These are phyloP conservation scores for Helicocarpus griseus DNA, from an alignment of 2,329 filamentous ascomycete genomes.

Conservation along the genomic window DNA sequence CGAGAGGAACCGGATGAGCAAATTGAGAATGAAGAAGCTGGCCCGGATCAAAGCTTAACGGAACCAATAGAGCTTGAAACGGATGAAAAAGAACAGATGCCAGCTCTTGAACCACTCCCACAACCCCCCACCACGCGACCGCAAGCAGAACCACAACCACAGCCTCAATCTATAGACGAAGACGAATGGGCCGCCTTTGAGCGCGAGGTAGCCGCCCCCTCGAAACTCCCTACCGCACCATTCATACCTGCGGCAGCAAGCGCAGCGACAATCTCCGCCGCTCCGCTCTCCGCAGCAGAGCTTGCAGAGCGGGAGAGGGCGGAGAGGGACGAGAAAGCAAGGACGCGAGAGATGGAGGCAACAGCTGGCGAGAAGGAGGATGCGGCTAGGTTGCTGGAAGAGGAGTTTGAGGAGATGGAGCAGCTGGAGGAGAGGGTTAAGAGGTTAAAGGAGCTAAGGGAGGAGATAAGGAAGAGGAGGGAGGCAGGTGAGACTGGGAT, in stretches of 20 bases:
- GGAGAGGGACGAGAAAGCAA: constrained; percentile 35
- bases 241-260: constrained; percentile 19
- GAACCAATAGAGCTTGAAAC: constrained; percentile 9
- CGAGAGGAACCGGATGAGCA: constrained; percentile 11
- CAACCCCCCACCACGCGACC: not conserved
- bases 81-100: not conserved
- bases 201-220: constrained; percentile 57
- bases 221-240: constrained; percentile 24
- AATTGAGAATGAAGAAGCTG: not conserved
- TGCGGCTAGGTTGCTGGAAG: constrained; percentile 60
- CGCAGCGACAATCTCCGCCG: constrained; percentile 57
- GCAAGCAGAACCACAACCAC: not conserved
- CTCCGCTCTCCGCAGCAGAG: constrained; percentile 56
- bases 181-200: constrained; percentile 83
- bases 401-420: constrained; percentile 77
- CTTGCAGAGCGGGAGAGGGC: constrained; percentile 47
- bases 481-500: constrained; percentile 18
- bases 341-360: constrained; percentile 41
- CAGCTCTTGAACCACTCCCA: not conserved
- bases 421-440: constrained; percentile 63
- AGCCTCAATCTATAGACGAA: constrained; percentile 49
- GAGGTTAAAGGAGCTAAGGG: constrained; percentile 59
- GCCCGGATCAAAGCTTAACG: not conserved
- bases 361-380: constrained; percentile 71
- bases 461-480: constrained; percentile 49